Conservation (phyloP, 371 early-diverging fungal species). For the Circinella umbellata region DNA sequence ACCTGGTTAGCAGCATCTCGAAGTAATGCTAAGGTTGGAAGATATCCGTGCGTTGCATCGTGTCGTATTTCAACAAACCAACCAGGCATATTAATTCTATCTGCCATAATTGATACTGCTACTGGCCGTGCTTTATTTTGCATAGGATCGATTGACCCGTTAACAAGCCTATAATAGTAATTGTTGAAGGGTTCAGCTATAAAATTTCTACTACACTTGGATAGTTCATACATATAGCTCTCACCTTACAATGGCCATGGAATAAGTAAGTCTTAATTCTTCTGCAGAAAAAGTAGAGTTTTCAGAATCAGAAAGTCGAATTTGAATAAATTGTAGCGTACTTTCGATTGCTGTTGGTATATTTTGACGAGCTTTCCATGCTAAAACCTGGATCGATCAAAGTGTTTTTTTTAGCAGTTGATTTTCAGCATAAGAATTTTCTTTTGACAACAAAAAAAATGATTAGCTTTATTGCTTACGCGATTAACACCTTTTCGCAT, state of each 20-base stretch:
- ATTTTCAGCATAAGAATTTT: background rate
- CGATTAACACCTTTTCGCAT: conserved; percentile 35
- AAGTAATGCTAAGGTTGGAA: conserved; percentile 64
- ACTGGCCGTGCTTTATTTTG: conserved; percentile 57
- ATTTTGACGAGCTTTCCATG: conserved; percentile 66
- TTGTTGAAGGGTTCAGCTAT: too few species aligned
- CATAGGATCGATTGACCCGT: conserved; percentile 67
- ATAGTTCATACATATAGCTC: background rate
- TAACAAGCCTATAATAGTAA: conserved; percentile 59
- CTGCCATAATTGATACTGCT: conserved; percentile 60
- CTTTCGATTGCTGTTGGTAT: conserved; percentile 64
- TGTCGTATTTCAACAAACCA: conserved; percentile 76
- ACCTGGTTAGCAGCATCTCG: conserved; percentile 56
- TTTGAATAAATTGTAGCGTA: conserved; percentile 62
- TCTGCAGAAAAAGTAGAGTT: conserved; percentile 44
- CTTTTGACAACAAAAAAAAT: too few species aligned
- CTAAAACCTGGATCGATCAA: conserved; percentile 51
- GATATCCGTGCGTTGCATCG: conserved; percentile 66
- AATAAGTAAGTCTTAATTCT: conserved; percentile 63
- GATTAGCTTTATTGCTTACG: conserved; percentile 19
- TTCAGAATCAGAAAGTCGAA: conserved; percentile 53
- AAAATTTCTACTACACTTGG: too few species aligned
- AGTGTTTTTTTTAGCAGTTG: background rate
- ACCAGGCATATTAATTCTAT: conserved; percentile 58
- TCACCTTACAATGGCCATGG: conserved; percentile 59